Evolutionary conservation across 2,329 filamentous ascomycete genomes (phyloP), one percentile per base, ranked within the genome.

Genomic region (Alternaria arborescens): DNA sequence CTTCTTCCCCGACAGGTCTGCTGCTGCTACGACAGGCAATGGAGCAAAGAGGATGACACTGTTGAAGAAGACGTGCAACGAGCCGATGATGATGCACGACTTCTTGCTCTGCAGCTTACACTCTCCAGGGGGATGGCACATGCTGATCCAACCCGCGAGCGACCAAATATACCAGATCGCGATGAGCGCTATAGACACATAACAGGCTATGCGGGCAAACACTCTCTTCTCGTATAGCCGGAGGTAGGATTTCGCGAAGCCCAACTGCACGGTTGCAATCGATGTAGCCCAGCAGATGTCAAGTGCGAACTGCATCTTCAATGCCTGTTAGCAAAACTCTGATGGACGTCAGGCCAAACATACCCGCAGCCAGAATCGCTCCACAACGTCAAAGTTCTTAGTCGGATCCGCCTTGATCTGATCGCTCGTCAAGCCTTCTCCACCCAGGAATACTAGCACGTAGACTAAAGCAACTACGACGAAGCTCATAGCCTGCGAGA

Each of bases 211-310:
- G 18, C 58, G 60, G 14, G 61, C 47, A 22, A 54, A 11, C 4
- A 44, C 55, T n/a, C 58, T 62, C n/a, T 40, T 48, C 24, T 65
- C 60, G 38, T 67, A 70, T 5, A 68, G 43, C 11, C 67, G 66
- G n/a, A 66, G 40, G 38, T 70, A 70, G 57, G 64, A 67, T 43
- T 62, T 58, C 20, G 62, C 57, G 18, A 68, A 63, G 8, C 62
- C 65, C 42, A 70, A 54, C 30, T 70, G 66, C n/a, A 70, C 60
- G n/a, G 62, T 61, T 26, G 64, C 58, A 44, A 70, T 52, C 10
- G 67, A 68, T 12, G 64, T 67, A 32, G 65, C 66, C 67, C 67
- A 70, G 58, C 66, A 70, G 20, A 64, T 62, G 30, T 70, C 66
- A 50, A 70, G 55, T 30, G 66, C 62, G 42, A 70, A 67, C 60